Evolutionary conservation across 192 early-diverging fungal genomes (phyloP).

Genomic region (Linnemannia elongata): DNA sequence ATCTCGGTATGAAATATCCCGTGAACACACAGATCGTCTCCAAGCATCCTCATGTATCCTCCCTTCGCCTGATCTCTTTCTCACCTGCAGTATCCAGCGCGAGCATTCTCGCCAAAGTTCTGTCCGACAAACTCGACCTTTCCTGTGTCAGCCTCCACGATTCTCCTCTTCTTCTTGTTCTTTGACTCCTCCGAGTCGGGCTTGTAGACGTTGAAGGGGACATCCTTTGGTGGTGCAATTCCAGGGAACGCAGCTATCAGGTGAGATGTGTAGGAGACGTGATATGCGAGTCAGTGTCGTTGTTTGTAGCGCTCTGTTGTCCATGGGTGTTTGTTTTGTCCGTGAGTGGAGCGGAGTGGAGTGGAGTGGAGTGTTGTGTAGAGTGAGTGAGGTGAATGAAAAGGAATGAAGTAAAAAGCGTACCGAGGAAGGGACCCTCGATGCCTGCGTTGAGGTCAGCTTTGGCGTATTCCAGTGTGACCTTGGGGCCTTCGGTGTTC

Average conservation of each 20-base stretch:
- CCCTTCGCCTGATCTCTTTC: background rate
- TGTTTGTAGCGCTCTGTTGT: background rate
- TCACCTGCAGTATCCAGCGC: constrained; percentile 63
- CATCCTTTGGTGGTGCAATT: constrained; percentile 54
- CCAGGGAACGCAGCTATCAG: constrained; percentile 65
- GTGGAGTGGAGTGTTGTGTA: background rate
- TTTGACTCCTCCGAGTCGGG: constrained; percentile 36
- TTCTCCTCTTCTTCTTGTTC: constrained; percentile 56
- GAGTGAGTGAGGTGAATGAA: background rate
- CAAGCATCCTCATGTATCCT: too few relatives aligned
- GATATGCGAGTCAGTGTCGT: background rate
- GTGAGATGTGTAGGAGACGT: background rate
- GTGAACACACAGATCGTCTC: too few relatives aligned
- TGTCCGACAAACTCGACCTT: constrained; percentile 83
- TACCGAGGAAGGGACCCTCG: constrained; percentile 53
- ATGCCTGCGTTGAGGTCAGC: constrained; percentile 38
- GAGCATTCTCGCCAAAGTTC: constrained; percentile 72
- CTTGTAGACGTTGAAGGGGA: constrained; percentile 60
- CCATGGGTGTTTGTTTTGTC: background rate
- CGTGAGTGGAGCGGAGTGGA: background rate
- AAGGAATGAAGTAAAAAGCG: background rate
- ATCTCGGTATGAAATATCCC: too few relatives aligned
- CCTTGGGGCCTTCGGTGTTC: constrained; percentile 25
- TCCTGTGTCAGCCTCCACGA: constrained; percentile 77
- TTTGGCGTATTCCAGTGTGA: constrained; percentile 35